Conservation (phyloP, 768 basidiomycete genomes). For the Basidioascus undulatus region DNA sequence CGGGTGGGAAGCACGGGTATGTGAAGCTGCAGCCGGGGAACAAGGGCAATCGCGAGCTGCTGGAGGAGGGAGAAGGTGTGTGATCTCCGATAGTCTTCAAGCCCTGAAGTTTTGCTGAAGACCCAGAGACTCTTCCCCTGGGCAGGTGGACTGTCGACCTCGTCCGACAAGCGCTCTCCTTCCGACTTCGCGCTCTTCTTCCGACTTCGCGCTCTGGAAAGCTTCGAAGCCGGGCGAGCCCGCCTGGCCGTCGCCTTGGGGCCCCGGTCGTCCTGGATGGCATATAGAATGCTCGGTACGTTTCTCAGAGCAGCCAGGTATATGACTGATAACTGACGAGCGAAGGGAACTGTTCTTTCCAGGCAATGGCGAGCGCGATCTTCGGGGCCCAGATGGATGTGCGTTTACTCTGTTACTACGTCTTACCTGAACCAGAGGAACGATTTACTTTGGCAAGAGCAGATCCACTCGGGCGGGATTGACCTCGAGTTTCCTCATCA, state of each 20-base stretch:
- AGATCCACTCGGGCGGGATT: constrained; percentile 91
- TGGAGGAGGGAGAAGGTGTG: constrained; percentile 79
- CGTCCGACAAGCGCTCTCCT: constrained; percentile 43
- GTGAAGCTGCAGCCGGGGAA: constrained; percentile 92
- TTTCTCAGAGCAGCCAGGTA: too few species aligned
- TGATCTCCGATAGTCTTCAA: too few species aligned
- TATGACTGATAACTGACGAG: too few species aligned
- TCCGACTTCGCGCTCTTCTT: constrained; percentile 84
- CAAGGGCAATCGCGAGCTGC: constrained; percentile 67
- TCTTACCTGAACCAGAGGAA: too few species aligned
- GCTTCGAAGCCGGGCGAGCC: constrained; percentile 89
- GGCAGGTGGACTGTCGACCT: constrained; percentile 32
- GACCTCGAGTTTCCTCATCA: constrained; percentile 99
- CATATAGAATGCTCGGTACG: constrained; percentile 97
- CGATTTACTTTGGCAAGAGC: too few species aligned
- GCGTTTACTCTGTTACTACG: too few species aligned
- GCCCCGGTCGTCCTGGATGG: constrained; percentile 87
- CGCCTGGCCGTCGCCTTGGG: constrained; percentile 91
- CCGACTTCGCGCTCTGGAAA: constrained; percentile 98
- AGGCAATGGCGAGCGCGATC: too few species aligned
- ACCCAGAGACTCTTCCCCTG: too few species aligned
- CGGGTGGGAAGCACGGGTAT: constrained; percentile 42
- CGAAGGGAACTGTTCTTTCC: too few species aligned
- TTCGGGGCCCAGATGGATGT: too few species aligned
- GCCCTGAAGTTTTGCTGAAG: too few species aligned